phyloP scores from a whole-genome alignment of 441 rosid genomes.

The Dalechampia spathulata region DNA sequence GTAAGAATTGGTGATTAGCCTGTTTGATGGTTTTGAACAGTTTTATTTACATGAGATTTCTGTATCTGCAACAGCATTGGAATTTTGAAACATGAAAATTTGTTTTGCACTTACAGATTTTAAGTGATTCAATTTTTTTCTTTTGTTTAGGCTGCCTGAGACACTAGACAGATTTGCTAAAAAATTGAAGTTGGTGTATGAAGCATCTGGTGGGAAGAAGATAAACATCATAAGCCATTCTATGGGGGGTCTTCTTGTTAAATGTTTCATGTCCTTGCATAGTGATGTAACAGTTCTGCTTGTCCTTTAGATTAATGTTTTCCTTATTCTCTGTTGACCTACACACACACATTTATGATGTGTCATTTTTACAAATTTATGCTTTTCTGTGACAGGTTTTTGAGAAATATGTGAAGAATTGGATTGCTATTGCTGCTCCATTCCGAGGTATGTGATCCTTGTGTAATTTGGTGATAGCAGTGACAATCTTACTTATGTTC shows the following conservation, averaged over 20 bases:
- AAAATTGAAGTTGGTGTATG: constrained; percentile 57
- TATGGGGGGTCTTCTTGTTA: constrained; percentile 92
- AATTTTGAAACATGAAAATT: background rate
- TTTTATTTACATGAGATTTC: background rate
- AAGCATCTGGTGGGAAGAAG: constrained; percentile 88
- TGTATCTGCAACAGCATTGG: background rate
- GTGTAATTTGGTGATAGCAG: constrained; percentile 1
- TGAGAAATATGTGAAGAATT: constrained; percentile 80
- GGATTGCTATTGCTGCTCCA: constrained; percentile 97
- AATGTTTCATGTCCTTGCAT: constrained; percentile 86
- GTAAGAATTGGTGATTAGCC: background rate
- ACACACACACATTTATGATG: no score
- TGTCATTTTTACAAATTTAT: background rate
- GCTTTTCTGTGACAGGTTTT: constrained; percentile 42
- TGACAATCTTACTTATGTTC: no score
- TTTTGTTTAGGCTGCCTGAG: constrained; percentile 51
- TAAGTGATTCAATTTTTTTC: background rate
- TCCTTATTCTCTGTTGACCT: no score
- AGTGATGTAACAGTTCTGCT: constrained; percentile 46
- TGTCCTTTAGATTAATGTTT: background rate
- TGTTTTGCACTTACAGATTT: background rate
- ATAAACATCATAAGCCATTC: constrained; percentile 85
- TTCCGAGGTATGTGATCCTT: constrained; percentile 52
- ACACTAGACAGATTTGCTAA: constrained; percentile 59
- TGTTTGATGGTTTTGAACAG: background rate